Percentiles rank a stretch among this genome's conserved stretches.
These are phyloP conservation scores for Pythium utonaiense DNA, from an alignment of 352 stramenopile genomes.

Conservation along the genomic window DNA sequence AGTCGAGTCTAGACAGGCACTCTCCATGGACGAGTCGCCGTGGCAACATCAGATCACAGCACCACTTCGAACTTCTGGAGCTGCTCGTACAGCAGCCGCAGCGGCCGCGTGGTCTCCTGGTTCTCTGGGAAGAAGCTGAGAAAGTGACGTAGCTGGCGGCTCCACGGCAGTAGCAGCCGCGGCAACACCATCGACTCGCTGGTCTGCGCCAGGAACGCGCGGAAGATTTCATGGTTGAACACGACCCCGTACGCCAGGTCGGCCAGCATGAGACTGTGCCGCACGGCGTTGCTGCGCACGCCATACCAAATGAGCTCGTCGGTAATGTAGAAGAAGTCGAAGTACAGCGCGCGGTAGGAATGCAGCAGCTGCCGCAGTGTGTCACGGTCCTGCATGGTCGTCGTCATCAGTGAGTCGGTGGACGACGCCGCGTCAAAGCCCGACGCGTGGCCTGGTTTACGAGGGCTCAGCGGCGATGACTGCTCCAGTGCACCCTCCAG, in stretches of 20 bases:
- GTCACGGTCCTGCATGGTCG: slow-evolving; percentile 29
- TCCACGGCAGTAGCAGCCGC: slow-evolving; percentile 76
- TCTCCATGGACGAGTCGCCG: too few relatives aligned
- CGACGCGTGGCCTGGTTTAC: slow-evolving; percentile 25
- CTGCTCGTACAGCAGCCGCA: slow-evolving; percentile 78
- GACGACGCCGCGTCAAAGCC: slow-evolving; percentile 11
- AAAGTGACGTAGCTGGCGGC: slow-evolving; percentile 84
- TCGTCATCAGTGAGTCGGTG: not conserved
- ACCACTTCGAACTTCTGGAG: slow-evolving; percentile 67
- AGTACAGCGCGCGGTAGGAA: slow-evolving; percentile 82
- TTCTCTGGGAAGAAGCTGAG: slow-evolving; percentile 86
- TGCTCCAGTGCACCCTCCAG: slow-evolving; percentile 63
- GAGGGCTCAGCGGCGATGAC: slow-evolving; percentile 65
- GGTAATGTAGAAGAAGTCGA: slow-evolving; percentile 91
- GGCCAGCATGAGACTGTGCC: slow-evolving; percentile 77
- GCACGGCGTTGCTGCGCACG: slow-evolving; percentile 76
- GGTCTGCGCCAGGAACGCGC: slow-evolving; percentile 40
- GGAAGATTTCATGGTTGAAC: slow-evolving; percentile 85
- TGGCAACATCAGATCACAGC: too few relatives aligned
- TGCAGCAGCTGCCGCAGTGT: slow-evolving; percentile 61
- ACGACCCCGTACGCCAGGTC: slow-evolving; percentile 82
- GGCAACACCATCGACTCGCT: slow-evolving; percentile 41
- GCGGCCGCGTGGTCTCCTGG: slow-evolving; percentile 72
- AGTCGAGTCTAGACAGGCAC: slow-evolving; percentile 1
- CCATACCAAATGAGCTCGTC: slow-evolving; percentile 87